Base-by-base conservation (phyloP, 1,284 basidiomycete genomes). In the Porogramme epimiltina region DNA sequence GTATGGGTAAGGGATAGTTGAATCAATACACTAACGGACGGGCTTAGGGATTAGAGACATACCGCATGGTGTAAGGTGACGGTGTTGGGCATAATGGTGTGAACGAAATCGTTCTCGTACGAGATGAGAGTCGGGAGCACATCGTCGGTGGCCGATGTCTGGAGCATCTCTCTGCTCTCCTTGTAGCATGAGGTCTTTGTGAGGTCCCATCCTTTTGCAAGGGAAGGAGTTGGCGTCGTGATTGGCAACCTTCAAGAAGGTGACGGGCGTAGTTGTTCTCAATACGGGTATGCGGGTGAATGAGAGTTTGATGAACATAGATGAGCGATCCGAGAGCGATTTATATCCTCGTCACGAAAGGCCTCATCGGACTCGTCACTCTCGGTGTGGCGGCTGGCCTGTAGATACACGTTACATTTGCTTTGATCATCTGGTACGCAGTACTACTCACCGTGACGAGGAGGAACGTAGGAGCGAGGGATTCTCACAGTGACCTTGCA, bases 61-160 rank as follows among this genome's bases (percentile, higher is more conserved):
- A 56, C 58, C 58, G 48, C 8, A 60, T n/a, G n/a, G 45, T 9
- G n/a, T 23, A 15, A 77, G 66, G 2, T 26, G 26, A 6, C 38
- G 24, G 15, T 43, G 42, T 11, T 11, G 10, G 10, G 23, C 44
- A 15, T 38, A 25, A 38, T 23, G 3, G 44, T 45, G 18, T 37
- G 2, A n/a, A 45, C 44, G 19, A 45, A 45, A 2, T 34, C 44
- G 36, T 45, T 45, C 8, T 26, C 20, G 6, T 45, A 3, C 4
- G 44, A n/a, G n/a, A 10, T 38, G 23, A 45, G 6, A 9, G 22
- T 45, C 9, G 10, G 6, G 24, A 36, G 36, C 6, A 9, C 4
- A 15, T 22, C 13, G 9, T 13, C 10, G 19, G 33, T 20, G 11
- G 33, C 44, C 15, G 44, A 45, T 6, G 44, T 20, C 24, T 38